Evolutionary conservation across 805 yeast species (phyloP), one percentile per base, ranked within the genome.

Genomic region (Barnettozyma wickerhamii): DNA sequence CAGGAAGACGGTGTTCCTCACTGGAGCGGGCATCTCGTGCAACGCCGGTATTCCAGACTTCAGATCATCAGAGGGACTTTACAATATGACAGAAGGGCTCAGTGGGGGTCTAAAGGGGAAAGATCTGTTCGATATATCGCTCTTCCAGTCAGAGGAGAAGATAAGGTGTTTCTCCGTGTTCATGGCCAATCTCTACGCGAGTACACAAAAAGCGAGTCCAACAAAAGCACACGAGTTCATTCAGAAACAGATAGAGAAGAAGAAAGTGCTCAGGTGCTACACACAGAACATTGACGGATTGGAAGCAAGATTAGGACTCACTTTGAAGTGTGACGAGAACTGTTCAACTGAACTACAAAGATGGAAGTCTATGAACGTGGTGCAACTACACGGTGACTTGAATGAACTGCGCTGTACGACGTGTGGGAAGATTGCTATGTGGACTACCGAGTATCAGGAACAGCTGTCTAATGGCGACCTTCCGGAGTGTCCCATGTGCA

Each of bases 11-110:
- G 70, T 84, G 17, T 71, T 85, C 4, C 67, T 90, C 40, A 89
- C 96, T 0, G 98, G 99, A 7, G 99, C 99, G 3, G 99, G 99
- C 1, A 88, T 91, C 43, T 87, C 96, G 13, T 88, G 96, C 59
- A 87, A 85, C 58, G 97, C 98, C 1, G 98, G 99, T 0, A 93
- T 91, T 35, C 99, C 99, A 28, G 98, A 91, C 59, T 90, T 90
- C 59, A 72, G 98, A 41, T 84, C 95, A 4, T 68, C 80, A 9
- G 77, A 83, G 50, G 98, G 98, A 2, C 71, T 90, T 9, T 90
- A 91, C 64, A 79, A 83, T 45, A 58, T 79, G 63, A 28, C 41
- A 13, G 41, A 40, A 10, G 40, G 38, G 4, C 21, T 37, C 4
- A 26, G 35, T 4, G n/a, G 29, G 6, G 44, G 38, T n/a, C 85